Evolutionary conservation across 805 yeast species (phyloP).

Genomic region (Wickerhamomyces alni): DNA sequence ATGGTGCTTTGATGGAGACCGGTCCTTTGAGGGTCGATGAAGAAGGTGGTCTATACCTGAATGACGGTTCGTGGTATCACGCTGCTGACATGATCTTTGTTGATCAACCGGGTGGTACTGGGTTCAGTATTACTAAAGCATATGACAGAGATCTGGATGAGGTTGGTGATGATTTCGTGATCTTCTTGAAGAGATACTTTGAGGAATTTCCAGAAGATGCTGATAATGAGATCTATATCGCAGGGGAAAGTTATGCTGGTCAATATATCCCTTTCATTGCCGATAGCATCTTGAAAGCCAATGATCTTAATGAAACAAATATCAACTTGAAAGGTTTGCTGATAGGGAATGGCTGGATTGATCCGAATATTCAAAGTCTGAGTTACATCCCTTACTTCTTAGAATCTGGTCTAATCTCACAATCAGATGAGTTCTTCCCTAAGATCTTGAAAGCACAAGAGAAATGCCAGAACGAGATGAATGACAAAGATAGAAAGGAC

Average conservation of each 20-base stretch:
- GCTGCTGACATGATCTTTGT: conserved; percentile 74
- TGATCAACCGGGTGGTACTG: conserved; percentile 95
- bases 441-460: conserved; percentile 45
- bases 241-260: conserved; percentile 97
- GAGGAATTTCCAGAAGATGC: conserved; percentile 67
- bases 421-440: conserved; percentile 33
- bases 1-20: conserved; percentile 88
- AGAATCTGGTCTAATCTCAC: conserved; percentile 48
- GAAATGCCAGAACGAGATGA: conserved; percentile 51
- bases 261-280: conserved; percentile 92
- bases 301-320: conserved; percentile 22
- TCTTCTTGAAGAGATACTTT: conserved; percentile 62
- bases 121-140: conserved; percentile 62
- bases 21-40: conserved; percentile 74
- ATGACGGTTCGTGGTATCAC: conserved; percentile 80
- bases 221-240: conserved; percentile 60
- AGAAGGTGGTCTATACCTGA: conserved; percentile 41
- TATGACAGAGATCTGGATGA: conserved; percentile 49
- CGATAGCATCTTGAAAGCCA: conserved; percentile 45
- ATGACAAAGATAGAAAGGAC: conserved; percentile 17
- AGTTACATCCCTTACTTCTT: conserved; percentile 70
- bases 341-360: conserved; percentile 94
- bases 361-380: conserved; percentile 78
- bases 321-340: conserved; percentile 57
- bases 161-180: conserved; percentile 56